phyloP scores from a whole-genome alignment of 169 alveolate genomes.

The Plasmodium relictum region DNA sequence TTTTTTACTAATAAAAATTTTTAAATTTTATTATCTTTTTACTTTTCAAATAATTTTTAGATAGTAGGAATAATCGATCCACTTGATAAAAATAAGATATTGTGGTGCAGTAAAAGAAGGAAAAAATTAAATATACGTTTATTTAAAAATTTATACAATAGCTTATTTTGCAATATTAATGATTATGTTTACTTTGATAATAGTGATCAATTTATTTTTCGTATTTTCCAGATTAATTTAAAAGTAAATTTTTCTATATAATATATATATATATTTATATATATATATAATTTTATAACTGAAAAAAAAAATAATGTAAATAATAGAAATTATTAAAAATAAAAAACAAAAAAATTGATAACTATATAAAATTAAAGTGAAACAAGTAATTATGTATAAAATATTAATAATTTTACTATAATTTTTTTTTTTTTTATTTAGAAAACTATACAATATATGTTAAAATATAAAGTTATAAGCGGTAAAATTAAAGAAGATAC shows the following conservation, averaged over 20 bases:
- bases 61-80: constrained; percentile 67
- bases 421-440: constrained; percentile 8
- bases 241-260: constrained; percentile 5
- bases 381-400: not conserved
- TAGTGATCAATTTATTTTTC: constrained; percentile 35
- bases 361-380: not conserved
- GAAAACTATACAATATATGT: constrained; percentile 63
- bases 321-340: not conserved
- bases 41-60: not conserved
- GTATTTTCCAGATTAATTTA: constrained; percentile 57
- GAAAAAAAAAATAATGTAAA: not conserved
- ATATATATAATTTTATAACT: not conserved
- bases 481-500: constrained; percentile 24
- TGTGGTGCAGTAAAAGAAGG: constrained; percentile 53
- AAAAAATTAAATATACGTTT: constrained; percentile 23
- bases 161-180: constrained; percentile 38
- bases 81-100: constrained; percentile 35
- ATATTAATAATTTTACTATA: not conserved
- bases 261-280: not conserved
- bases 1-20: not conserved
- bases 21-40: not conserved
- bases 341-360: not conserved
- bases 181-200: constrained; percentile 48
- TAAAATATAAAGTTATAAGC: constrained; percentile 44
- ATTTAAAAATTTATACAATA: constrained; percentile 53